A percentile compares a stretch with the other conserved stretches of the same genome.
Evolutionary conservation across 768 basidiomycete species (phyloP).

Genomic region (Hygrophorus pudorinus): DNA sequence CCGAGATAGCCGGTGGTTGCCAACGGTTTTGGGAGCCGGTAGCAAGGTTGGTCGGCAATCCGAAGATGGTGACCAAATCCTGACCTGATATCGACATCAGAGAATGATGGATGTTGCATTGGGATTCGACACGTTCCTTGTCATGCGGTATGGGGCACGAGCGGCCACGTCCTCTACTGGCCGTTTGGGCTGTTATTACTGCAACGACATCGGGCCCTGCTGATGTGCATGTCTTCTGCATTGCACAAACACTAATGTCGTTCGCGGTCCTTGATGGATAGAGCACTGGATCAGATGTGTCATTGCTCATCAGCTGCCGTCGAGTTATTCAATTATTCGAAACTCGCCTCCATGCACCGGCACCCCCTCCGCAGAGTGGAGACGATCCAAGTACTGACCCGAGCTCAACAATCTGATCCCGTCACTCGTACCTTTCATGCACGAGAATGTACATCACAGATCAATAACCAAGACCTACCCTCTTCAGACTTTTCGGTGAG

Average conservation of each 20-base stretch:
- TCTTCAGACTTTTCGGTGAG: too few species aligned
- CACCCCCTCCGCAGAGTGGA: slow-evolving; percentile 41
- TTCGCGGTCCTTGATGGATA: slow-evolving; percentile 54
- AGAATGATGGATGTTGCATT: slow-evolving; percentile 91
- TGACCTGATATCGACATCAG: slow-evolving; percentile 24
- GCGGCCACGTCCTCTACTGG: slow-evolving; percentile 22
- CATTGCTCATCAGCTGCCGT: slow-evolving; percentile 88
- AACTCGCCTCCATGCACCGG: slow-evolving; percentile 42
- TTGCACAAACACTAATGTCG: slow-evolving; percentile 14
- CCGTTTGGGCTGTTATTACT: slow-evolving; percentile 89
- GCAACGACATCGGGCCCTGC: slow-evolving; percentile 96
- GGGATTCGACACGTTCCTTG: slow-evolving; percentile 92
- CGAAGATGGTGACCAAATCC: background rate
- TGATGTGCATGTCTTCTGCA: slow-evolving; percentile 51
- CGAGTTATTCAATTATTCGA: slow-evolving; percentile 64
- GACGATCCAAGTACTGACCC: slow-evolving; percentile 13
- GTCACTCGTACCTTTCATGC: too few species aligned
- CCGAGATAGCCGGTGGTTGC: slow-evolving; percentile 94
- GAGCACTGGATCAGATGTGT: slow-evolving; percentile 98
- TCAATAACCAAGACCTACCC: too few species aligned
- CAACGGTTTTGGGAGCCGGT: slow-evolving; percentile 75
- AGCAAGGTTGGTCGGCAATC: slow-evolving; percentile 49
- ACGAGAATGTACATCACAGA: too few species aligned
- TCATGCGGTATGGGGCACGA: slow-evolving; percentile 89
- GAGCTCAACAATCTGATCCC: too few species aligned